phyloP scores from a whole-genome alignment of 2,329 filamentous ascomycete genomes.

The Trichoderma guizhouense region DNA sequence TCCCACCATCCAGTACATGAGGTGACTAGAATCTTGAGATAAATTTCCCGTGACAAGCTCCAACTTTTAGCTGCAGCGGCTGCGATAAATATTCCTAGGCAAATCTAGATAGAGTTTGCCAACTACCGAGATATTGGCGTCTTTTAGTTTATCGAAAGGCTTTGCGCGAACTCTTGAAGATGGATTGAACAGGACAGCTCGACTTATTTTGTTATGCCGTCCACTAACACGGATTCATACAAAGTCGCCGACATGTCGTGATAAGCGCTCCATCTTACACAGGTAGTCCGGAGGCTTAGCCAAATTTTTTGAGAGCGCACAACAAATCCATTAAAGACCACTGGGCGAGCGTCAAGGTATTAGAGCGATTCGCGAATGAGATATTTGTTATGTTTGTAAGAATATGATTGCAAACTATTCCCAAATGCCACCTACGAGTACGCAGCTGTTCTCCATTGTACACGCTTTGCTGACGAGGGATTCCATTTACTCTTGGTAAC shows the following conservation, averaged over 20 bases:
- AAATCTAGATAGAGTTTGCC: neutral
- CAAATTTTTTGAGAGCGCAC: no score
- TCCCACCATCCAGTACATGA: no score
- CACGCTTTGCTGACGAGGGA: no score
- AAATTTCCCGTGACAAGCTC: neutral
- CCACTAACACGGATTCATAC: neutral
- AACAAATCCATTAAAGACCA: no score
- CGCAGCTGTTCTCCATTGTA: no score
- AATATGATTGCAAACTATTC: no score
- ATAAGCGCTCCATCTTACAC: neutral
- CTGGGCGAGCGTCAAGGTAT: no score
- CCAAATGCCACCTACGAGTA: no score
- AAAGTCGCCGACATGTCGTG: neutral
- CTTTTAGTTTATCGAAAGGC: neutral
- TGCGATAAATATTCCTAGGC: neutral
- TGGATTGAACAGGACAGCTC: neutral
- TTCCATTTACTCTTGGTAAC: no score
- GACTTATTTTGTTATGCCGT: neutral
- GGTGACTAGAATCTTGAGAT: neutral
- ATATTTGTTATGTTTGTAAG: no score
- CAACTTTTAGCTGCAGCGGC: neutral
- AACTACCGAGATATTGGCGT: neutral
- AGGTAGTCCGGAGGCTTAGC: neutral
- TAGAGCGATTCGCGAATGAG: no score
- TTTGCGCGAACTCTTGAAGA: neutral